Base-by-base conservation (phyloP, 192 early-diverging fungal genomes). In the Chytriomyces confervae region DNA sequence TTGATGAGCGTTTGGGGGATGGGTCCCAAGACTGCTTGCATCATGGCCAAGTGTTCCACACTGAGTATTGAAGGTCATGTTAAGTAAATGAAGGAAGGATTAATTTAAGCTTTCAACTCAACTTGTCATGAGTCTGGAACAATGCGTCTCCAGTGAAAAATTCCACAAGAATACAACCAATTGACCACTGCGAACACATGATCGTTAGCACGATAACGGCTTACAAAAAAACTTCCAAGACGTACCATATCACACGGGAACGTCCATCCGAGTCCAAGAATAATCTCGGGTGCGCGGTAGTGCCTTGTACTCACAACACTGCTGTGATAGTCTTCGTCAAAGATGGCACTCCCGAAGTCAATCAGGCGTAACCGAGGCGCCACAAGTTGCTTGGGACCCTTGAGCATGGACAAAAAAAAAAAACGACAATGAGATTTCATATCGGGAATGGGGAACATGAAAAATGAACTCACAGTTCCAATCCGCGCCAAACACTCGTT, bases 71-170 rank as follows among this genome's bases (percentile, higher is more conserved):
- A 78, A 69, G 5, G 49, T 2, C 1, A 36, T 36, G 36, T 36
- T 44, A 45, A 23, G 49, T 13, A 74, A 64, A 48, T 53, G 43
- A 72, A 7, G 27, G 60, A 47, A n/a, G 61, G 47, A 23, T n/a
- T 65, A 16, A 10, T 11, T 16, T 9, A 16, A 61, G 47, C 2
- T 0, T 50, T 16, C 11, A n/a, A 75, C 82, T 64, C 73, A 36
- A 85, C 86, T 97, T 94, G 80, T 99, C 96, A 72, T 98, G 97
- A 16, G 97, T 98, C 84, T 98, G 96, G 82, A 99, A 99, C 62
- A 99, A 81, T 5, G 97, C 96, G 79, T 95, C 93, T 49, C 97
- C 97, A 0, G 95, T 99, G 60, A 92, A 91, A 62, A 99, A 90
- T 84, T 99, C 97, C 13, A 98, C 90, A 24, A 99, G 89, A 62